Percentiles rank a stretch among this genome's conserved stretches.
Conservation (phyloP, 495 filamentous ascomycete species). For the Ascobolus immersus region DNA sequence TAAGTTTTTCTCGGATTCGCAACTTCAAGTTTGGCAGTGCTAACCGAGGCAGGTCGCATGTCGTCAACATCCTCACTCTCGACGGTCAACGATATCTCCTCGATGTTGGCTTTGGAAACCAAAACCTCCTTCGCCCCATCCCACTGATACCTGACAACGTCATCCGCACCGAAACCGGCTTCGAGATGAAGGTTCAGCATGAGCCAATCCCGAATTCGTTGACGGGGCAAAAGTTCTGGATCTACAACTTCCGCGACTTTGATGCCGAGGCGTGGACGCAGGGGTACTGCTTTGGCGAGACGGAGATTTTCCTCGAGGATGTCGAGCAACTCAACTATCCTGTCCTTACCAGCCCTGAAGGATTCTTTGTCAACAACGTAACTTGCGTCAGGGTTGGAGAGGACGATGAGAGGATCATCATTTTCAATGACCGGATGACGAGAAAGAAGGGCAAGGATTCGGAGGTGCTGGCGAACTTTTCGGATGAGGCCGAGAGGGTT, state of each 20-base stretch:
- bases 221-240: slow-evolving; percentile 27
- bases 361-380: slow-evolving; percentile 5
- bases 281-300: slow-evolving; percentile 30
- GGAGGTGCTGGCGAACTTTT: slow-evolving; percentile 23
- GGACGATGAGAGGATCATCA: slow-evolving; percentile 25
- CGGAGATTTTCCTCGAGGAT: slow-evolving; percentile 36
- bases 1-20: not conserved
- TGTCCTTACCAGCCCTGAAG: slow-evolving; percentile 8
- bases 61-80: slow-evolving; percentile 42
- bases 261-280: slow-evolving; percentile 23
- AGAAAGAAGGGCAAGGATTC: slow-evolving; percentile 32
- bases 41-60: slow-evolving; percentile 42
- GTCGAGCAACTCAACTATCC: slow-evolving; percentile 43
- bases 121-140: slow-evolving; percentile 30
- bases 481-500: slow-evolving; percentile 26
- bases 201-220: slow-evolving; percentile 24
- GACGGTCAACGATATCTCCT: slow-evolving; percentile 27
- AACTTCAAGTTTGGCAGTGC: no score
- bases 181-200: slow-evolving; percentile 25
- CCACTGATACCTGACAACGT: slow-evolving; percentile 21
- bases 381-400: slow-evolving; percentile 7
- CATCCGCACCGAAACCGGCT: slow-evolving; percentile 21
- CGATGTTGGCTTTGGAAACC: slow-evolving; percentile 53
- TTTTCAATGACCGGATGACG: slow-evolving; percentile 31
- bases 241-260: slow-evolving; percentile 32